Evolutionary conservation across 441 rosid species (phyloP).

Genomic region (Mallotus japonicus): DNA sequence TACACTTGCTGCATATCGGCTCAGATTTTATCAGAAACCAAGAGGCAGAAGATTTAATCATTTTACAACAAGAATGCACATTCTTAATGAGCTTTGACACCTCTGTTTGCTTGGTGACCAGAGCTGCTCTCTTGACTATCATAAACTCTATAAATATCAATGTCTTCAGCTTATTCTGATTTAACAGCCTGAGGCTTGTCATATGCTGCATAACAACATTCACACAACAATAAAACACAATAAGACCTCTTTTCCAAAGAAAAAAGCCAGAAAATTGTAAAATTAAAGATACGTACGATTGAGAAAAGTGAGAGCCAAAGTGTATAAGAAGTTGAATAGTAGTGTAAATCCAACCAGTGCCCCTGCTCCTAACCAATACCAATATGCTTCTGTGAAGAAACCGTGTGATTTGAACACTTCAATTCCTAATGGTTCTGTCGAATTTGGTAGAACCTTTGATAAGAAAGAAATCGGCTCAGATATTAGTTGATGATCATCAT

Average conservation of each 20-base stretch:
- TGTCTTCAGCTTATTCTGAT: constrained; percentile 33
- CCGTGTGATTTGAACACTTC: constrained; percentile 55
- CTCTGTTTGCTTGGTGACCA: constrained; percentile 5
- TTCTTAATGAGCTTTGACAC: neutral
- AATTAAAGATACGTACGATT: constrained; percentile 36
- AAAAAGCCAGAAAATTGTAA: neutral
- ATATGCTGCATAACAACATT: constrained; percentile 41
- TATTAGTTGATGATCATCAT: neutral
- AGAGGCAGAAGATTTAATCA: neutral
- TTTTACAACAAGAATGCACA: neutral
- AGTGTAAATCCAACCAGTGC: constrained; percentile 51
- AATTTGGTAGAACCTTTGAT: constrained; percentile 34
- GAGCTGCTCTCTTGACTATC: neutral
- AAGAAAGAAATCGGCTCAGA: neutral
- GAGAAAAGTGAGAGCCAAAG: constrained; percentile 53
- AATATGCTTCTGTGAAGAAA: constrained; percentile 46
- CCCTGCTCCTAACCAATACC: constrained; percentile 76
- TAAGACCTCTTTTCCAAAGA: neutral
- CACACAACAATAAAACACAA: neutral
- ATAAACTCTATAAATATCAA: constrained; percentile 19
- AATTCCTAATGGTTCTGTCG: constrained; percentile 52
- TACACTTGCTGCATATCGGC: constrained; percentile 6
- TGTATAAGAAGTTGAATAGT: constrained; percentile 50
- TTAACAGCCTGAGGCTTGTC: constrained; percentile 55
- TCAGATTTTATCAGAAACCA: neutral